Percentiles rank a stretch among this genome's conserved stretches.
These are phyloP conservation scores for Epichloe baconii DNA, from an alignment of 2,329 filamentous ascomycete species.

Conservation along the genomic window DNA sequence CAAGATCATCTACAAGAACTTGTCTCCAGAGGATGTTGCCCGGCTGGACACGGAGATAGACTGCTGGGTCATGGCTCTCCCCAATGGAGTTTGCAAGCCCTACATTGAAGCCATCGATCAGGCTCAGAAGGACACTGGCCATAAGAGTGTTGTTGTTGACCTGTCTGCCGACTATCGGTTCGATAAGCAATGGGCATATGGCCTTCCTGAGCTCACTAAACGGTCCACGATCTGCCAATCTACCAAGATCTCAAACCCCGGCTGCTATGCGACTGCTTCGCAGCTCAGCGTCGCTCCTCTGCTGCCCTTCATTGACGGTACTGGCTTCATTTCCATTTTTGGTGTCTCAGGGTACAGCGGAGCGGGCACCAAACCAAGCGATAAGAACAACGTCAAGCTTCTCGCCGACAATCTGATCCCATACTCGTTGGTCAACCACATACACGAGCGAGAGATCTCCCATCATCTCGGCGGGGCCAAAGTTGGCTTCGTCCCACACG, in stretches of 20 bases:
- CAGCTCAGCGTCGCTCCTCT: conserved; percentile 82
- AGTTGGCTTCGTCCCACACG: conserved; percentile 84
- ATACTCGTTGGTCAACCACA: conserved; percentile 69
- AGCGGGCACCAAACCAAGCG: conserved; percentile 83
- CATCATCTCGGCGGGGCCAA: conserved; percentile 53
- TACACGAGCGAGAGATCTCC: conserved; percentile 87
- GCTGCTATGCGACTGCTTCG: conserved; percentile 88
- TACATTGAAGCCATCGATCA: conserved; percentile 81
- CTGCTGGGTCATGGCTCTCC: conserved; percentile 95
- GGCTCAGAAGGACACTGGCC: conserved; percentile 38
- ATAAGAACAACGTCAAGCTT: conserved; percentile 78
- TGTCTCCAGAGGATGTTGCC: conserved; percentile 74
- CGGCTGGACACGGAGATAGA: conserved; percentile 79
- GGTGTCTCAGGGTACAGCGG: conserved; percentile 91
- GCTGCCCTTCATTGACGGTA: conserved; percentile 43
- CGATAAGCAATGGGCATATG: conserved; percentile 69
- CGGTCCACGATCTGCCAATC: conserved; percentile 65
- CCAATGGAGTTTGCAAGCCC: conserved; percentile 88
- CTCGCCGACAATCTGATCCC: conserved; percentile 66
- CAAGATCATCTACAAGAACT: conserved; percentile 83
- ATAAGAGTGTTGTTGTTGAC: conserved; percentile 72
- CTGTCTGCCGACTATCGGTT: conserved; percentile 96
- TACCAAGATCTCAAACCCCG: conserved; percentile 79
- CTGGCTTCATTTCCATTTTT: conserved; percentile 62
- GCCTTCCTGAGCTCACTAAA: conserved; percentile 73